Evolutionary conservation across 805 yeast genomes (phyloP).

Genomic region (Millerozyma miso): DNA sequence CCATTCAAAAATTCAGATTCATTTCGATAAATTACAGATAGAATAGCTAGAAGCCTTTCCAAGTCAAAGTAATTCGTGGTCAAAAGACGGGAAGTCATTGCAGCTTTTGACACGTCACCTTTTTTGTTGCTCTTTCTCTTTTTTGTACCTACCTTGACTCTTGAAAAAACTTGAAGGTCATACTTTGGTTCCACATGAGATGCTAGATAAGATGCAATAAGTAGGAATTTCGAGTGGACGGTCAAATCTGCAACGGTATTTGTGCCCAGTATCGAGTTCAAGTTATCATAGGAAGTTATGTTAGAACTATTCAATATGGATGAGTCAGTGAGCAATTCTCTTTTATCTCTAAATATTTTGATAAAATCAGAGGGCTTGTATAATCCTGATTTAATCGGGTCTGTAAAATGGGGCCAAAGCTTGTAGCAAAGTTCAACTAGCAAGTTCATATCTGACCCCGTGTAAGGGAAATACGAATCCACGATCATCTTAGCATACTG

Average conservation of each 20-base stretch:
- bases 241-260: conserved; percentile 46
- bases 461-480: conserved; percentile 41
- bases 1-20: conserved; percentile 28
- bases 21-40: conserved; percentile 60
- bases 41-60: conserved; percentile 76
- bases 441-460: conserved; percentile 41
- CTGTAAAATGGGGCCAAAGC: conserved; percentile 32
- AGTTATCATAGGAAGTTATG: conserved; percentile 22
- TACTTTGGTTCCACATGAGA: conserved; percentile 67
- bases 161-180: conserved; percentile 70
- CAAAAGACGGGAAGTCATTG: conserved; percentile 56
- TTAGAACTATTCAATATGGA: conserved; percentile 27
- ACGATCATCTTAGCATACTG: conserved; percentile 42
- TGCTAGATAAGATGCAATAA: conserved; percentile 79
- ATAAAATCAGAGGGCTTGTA: conserved; percentile 26
- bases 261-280: conserved; percentile 11
- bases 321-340: conserved; percentile 24
- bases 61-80: conserved; percentile 73
- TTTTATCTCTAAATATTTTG: conserved; percentile 29
- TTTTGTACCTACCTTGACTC: conserved; percentile 42
- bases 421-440: conserved; percentile 26
- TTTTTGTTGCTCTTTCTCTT: conserved; percentile 14
- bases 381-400: conserved; percentile 19
- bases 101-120: conserved; percentile 30
- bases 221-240: conserved; percentile 58